Evolutionary conservation across 176 grass and related monocot genomes (phyloP).

Genomic region (Raddia guianensis): DNA sequence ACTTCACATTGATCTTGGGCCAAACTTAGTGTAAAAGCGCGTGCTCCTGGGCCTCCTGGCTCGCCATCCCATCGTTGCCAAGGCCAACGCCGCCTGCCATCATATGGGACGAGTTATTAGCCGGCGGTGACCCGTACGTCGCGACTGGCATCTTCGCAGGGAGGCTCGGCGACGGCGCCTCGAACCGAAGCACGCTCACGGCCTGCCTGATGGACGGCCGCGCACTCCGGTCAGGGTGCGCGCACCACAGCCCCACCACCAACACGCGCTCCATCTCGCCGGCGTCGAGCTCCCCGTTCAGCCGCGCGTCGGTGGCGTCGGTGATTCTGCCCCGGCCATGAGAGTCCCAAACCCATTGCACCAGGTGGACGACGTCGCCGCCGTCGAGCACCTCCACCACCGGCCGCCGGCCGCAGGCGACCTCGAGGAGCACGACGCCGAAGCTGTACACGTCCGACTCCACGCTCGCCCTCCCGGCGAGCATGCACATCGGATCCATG

Average conservation of each 20-base stretch:
- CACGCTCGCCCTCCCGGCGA: neutral
- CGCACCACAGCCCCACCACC: conserved; percentile 40
- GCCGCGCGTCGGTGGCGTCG: conserved; percentile 7
- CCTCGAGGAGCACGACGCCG: conserved; percentile 43
- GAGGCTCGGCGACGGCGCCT: neutral
- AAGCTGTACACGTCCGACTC: conserved; percentile 43
- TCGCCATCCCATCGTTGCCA: too few species aligned
- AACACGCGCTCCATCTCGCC: conserved; percentile 27
- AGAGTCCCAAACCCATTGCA: conserved; percentile 23
- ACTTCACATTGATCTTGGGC: too few species aligned
- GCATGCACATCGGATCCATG: neutral
- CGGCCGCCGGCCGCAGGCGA: neutral
- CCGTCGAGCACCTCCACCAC: neutral
- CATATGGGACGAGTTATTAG: too few species aligned
- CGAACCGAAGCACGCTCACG: conserved; percentile 33
- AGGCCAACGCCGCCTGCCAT: too few species aligned
- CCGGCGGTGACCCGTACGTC: neutral
- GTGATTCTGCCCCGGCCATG: neutral
- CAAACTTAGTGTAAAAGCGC: too few species aligned
- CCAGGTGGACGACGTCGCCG: neutral
- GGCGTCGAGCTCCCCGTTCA: neutral
- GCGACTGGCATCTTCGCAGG: conserved; percentile 26
- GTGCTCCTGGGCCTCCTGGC: too few species aligned
- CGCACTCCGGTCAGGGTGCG: conserved; percentile 13
- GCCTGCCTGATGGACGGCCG: conserved; percentile 36